phyloP scores from a whole-genome alignment of 352 stramenopile genomes.

The Pilasporangium apinafurcum region DNA sequence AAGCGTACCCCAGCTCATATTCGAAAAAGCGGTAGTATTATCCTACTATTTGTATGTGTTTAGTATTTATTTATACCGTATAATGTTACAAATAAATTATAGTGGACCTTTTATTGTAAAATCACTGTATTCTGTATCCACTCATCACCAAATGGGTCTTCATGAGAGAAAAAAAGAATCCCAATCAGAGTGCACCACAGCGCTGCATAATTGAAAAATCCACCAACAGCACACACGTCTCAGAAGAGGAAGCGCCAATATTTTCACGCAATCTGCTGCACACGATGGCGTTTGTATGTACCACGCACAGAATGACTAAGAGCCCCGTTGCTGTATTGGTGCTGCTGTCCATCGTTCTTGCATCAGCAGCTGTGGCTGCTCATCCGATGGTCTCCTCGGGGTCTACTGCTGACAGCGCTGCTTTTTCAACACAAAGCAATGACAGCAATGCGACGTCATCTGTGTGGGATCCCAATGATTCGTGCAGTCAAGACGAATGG shows the following conservation, averaged over 20 bases:
- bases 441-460: constrained; percentile 2
- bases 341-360: neutral
- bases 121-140: too few species aligned
- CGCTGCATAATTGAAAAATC: constrained; percentile 6
- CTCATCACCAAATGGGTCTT: too few species aligned
- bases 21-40: too few species aligned
- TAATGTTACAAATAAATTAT: too few species aligned
- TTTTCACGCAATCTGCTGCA: neutral
- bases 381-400: neutral
- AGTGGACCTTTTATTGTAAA: too few species aligned
- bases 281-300: neutral
- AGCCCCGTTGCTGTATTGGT: neutral
- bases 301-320: neutral
- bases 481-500: constrained; percentile 1
- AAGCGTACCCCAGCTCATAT: too few species aligned
- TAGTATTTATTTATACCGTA: too few species aligned
- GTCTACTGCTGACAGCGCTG: neutral
- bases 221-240: neutral
- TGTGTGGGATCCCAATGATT: constrained; percentile 4
- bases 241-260: too few species aligned
- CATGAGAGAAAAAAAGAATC: constrained; percentile 11
- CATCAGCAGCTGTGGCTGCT: neutral
- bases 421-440: too few species aligned
- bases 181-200: too few species aligned
- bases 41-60: too few species aligned